A percentile compares a stretch with the other conserved stretches of the same genome.
Evolutionary conservation across 1,139 yeast genomes (phyloP).

Genomic region (Protomyces lactucae-debilis): DNA sequence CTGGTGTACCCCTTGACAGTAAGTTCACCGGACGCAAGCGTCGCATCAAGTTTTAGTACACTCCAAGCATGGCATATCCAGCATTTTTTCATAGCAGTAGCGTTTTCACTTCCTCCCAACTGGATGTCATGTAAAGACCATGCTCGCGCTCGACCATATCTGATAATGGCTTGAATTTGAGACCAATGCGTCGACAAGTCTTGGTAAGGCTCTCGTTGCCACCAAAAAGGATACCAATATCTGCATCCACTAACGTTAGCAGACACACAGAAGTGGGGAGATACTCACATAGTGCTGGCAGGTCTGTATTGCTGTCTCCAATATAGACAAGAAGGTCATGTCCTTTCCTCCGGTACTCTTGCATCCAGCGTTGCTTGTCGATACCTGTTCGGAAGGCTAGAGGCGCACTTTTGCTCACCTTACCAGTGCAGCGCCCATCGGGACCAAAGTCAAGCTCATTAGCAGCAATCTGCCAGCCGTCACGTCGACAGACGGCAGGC

Average conservation of each 20-base stretch:
- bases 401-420: slow-evolving; percentile 8
- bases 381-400: slow-evolving; percentile 18
- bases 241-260: slow-evolving; percentile 6
- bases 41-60: slow-evolving; percentile 62
- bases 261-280: neutral
- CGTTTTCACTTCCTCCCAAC: neutral
- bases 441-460: slow-evolving; percentile 6
- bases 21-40: slow-evolving; percentile 93
- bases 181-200: slow-evolving; percentile 4
- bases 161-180: neutral
- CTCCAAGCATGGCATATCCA: neutral
- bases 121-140: neutral
- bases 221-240: slow-evolving; percentile 21
- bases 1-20: slow-evolving; percentile 76
- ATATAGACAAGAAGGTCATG: slow-evolving; percentile 5
- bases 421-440: slow-evolving; percentile 14
- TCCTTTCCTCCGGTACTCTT: neutral
- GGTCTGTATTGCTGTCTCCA: slow-evolving; percentile 25
- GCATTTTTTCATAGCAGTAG: neutral
- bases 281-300: slow-evolving; percentile 1
- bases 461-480: slow-evolving; percentile 8
- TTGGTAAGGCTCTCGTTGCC: slow-evolving; percentile 1
- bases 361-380: slow-evolving; percentile 10
- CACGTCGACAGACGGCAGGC: neutral
- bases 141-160: neutral